Base-by-base conservation (phyloP, 129 eudicot species). In the Centaurea solstitialis region DNA sequence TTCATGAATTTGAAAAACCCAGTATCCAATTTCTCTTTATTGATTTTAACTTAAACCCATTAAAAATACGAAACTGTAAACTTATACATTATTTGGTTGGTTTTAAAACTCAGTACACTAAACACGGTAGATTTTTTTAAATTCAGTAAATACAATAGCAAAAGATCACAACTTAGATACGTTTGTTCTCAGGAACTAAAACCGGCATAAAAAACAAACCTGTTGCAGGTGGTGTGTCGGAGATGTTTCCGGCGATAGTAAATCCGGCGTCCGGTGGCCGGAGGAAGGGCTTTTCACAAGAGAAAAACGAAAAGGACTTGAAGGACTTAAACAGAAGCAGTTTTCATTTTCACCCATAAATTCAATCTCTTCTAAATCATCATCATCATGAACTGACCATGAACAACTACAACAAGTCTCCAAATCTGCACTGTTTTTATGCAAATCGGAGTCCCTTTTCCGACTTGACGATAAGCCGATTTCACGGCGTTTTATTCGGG, bases 271-370 rank as follows among this genome's bases (percentile, higher is more conserved):
- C 68, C 82, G 88, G 73, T 57, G 70, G 73, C 89, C 88, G 69
- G 84, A 74, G 40, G 88, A 86, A 45, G 92, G 90, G 38, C 87
- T 83, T 26, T 20, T 59, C 28, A 70, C 87, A 35, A 94, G 91
- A n/a, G 94, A 81, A 77, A 94, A 92, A 57, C 89, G 87, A 75
- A 94, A 94, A 70, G 98, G 96, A 76, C 94, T 93, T 53, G 82
- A 73, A 65, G 89, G 92, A 74, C 88, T 89, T 6, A 73, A 23
- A 90, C 87, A 39, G n/a, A 82, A 81, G 35, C 81, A 83, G 53
- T 83, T 80, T 71, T 71, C 79, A 61, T 85, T 80, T 71, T 71
- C 79, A 61, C 24, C 21, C 43, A 38, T 21, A 74, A 47, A 77
- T 21, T 76, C 79, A 37, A 72, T 70, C 13, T 84, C 89, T 12